Conservation (phyloP, 1,284 basidiomycete genomes). For the Melampsora larici-populina region DNA sequence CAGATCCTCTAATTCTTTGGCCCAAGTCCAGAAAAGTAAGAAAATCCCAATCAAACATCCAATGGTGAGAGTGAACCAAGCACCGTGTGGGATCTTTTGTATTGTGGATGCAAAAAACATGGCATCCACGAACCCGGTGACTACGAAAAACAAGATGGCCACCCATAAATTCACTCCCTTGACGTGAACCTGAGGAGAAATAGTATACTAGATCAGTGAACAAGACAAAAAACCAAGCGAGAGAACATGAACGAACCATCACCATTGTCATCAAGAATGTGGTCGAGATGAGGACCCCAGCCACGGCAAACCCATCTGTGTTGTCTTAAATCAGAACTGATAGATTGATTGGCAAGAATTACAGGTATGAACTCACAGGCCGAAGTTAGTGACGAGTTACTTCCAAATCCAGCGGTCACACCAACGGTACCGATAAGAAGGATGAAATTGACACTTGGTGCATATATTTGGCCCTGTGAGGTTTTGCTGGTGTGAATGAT, state of each 20-base stretch:
- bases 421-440: slow-evolving; percentile 62
- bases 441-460: slow-evolving; percentile 63
- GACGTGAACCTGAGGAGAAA: slow-evolving; percentile 44
- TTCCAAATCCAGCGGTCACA: slow-evolving; percentile 63
- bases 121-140: slow-evolving; percentile 59
- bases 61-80: slow-evolving; percentile 48
- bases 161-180: slow-evolving; percentile 48
- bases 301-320: slow-evolving; percentile 60
- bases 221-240: slow-evolving; percentile 12
- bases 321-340: not conserved
- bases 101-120: slow-evolving; percentile 48
- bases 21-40: slow-evolving; percentile 47
- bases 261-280: slow-evolving; percentile 60
- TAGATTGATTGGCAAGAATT: not conserved
- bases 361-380: slow-evolving; percentile 57
- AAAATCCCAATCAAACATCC: slow-evolving; percentile 45
- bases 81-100: slow-evolving; percentile 46
- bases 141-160: slow-evolving; percentile 59
- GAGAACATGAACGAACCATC: slow-evolving; percentile 10
- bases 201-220: not conserved
- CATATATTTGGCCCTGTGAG: slow-evolving; percentile 65
- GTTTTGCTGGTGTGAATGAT: slow-evolving; percentile 64
- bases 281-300: slow-evolving; percentile 65
- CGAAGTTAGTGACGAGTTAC: slow-evolving; percentile 59
- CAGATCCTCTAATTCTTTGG: slow-evolving; percentile 46